phyloP scores from a whole-genome alignment of 2,329 filamentous ascomycete species.

The Fusarium floridanum region DNA sequence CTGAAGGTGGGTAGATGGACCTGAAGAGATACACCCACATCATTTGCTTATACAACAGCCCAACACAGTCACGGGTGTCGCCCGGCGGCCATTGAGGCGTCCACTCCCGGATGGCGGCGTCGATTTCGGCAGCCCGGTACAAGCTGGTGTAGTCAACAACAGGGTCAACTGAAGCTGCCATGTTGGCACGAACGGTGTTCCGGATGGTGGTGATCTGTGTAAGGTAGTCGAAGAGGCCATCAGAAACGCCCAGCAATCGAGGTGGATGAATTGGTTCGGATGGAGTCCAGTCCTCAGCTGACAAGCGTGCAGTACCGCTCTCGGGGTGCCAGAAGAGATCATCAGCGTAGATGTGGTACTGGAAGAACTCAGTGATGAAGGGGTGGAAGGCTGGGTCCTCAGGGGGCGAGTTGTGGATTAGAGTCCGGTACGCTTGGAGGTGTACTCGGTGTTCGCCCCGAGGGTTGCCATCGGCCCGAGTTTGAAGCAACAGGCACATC shows the following conservation, averaged over 20 bases:
- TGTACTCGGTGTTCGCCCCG: conserved; percentile 83
- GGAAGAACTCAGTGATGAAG: conserved; percentile 82
- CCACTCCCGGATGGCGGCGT: conserved; percentile 81
- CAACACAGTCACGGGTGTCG: conserved; percentile 69
- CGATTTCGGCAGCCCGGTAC: conserved; percentile 80
- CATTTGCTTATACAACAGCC: conserved; percentile 73
- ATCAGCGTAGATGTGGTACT: conserved; percentile 81
- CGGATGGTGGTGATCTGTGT: conserved; percentile 83
- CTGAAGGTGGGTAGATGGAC: conserved; percentile 69
- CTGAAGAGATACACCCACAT: conserved; percentile 74
- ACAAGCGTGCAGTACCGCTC: conserved; percentile 52
- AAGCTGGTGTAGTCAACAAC: conserved; percentile 80
- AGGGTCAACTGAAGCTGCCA: conserved; percentile 72
- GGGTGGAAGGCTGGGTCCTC: conserved; percentile 73
- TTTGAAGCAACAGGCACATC: conserved; percentile 71
- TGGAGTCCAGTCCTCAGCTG: conserved; percentile 60
- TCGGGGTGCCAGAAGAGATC: conserved; percentile 67
- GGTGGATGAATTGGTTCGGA: conserved; percentile 59
- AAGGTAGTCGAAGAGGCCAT: conserved; percentile 84
- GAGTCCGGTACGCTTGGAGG: conserved; percentile 78
- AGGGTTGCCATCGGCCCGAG: conserved; percentile 67
- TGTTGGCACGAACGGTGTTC: conserved; percentile 78
- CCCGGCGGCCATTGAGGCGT: conserved; percentile 71
- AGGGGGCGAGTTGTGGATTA: conserved; percentile 74
- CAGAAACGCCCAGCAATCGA: conserved; percentile 82